Percentiles rank a stretch among this genome's conserved stretches.
Evolutionary conservation across 2,329 filamentous ascomycete genomes (phyloP).

Genomic region (Talaromyces sp.): DNA sequence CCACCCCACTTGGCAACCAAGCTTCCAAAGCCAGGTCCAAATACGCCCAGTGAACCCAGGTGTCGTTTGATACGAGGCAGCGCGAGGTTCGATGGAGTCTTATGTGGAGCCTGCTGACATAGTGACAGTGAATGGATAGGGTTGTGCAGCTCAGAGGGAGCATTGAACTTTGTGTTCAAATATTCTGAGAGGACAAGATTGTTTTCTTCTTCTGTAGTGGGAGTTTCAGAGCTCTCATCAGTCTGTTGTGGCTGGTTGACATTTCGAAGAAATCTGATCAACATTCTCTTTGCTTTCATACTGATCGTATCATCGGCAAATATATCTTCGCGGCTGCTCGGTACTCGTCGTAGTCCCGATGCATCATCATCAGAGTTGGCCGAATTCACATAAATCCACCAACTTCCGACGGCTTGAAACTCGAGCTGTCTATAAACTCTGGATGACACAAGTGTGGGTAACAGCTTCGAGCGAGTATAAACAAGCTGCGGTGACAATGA

Average conservation of each 20-base stretch:
- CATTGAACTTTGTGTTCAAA: conserved; percentile 56
- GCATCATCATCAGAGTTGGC: conserved; percentile 17
- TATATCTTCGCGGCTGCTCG: conserved; percentile 86
- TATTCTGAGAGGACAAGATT: conserved; percentile 52
- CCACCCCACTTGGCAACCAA: conserved; percentile 93
- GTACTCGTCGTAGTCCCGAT: conserved; percentile 64
- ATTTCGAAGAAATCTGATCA: conserved; percentile 95
- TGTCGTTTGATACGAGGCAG: conserved; percentile 73
- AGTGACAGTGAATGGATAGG: conserved; percentile 69
- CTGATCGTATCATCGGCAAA: conserved; percentile 75
- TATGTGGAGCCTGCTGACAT: conserved; percentile 56
- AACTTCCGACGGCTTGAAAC: conserved; percentile 88
- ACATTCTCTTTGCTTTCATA: conserved; percentile 72
- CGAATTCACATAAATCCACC: conserved; percentile 65
- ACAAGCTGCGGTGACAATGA: conserved; percentile 82
- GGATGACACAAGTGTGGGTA: conserved; percentile 81
- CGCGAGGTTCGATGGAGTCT: conserved; percentile 64
- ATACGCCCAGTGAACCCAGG: conserved; percentile 78
- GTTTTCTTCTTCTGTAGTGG: conserved; percentile 50
- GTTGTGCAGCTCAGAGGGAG: conserved; percentile 65
- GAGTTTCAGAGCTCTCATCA: conserved; percentile 46
- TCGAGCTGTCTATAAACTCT: conserved; percentile 85
- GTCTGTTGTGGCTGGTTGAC: conserved; percentile 62
- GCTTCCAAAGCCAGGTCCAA: conserved; percentile 84
- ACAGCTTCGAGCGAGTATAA: conserved; percentile 74